Percentiles rank a stretch among this genome's conserved stretches.
Evolutionary conservation across 345 rosid species (phyloP).

Genomic region (Diplotaxis tenuifolia): DNA sequence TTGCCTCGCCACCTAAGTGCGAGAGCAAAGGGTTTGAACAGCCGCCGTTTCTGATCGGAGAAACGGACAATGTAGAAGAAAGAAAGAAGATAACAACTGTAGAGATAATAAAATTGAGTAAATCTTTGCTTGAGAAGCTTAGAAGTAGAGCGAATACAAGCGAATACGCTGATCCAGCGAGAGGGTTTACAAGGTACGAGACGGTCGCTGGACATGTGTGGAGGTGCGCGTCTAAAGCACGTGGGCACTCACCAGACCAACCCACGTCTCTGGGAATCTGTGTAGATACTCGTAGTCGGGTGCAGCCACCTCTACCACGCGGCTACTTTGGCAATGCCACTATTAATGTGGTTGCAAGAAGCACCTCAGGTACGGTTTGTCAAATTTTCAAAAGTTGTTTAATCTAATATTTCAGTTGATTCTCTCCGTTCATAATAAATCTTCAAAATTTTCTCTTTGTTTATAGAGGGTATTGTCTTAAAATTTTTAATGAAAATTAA

Average conservation of each 20-base stretch:
- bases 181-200: slow-evolving; percentile 45
- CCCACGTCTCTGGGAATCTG: slow-evolving; percentile 50
- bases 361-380: slow-evolving; percentile 38
- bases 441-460: not conserved
- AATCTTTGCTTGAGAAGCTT: slow-evolving; percentile 46
- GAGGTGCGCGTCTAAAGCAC: slow-evolving; percentile 39
- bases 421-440: too few species aligned
- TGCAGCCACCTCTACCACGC: slow-evolving; percentile 43
- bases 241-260: slow-evolving; percentile 39
- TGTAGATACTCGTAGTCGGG: slow-evolving; percentile 45
- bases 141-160: slow-evolving; percentile 41
- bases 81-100: slow-evolving; percentile 45
- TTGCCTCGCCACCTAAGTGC: not conserved
- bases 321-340: slow-evolving; percentile 47
- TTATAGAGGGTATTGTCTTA: not conserved
- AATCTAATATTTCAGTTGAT: not conserved
- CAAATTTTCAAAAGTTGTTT: not conserved
- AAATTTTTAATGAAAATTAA: not conserved
- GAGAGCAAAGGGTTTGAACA: slow-evolving; percentile 45
- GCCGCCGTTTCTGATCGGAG: slow-evolving; percentile 52
- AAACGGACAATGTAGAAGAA: slow-evolving; percentile 37
- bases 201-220: slow-evolving; percentile 39
- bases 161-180: not conserved
- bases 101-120: slow-evolving; percentile 46
- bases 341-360: slow-evolving; percentile 42